A percentile compares a stretch with the other conserved stretches of the same genome.
Conservation (phyloP, 2,329 filamentous ascomycete species). For the Hypoxylon sp. region DNA sequence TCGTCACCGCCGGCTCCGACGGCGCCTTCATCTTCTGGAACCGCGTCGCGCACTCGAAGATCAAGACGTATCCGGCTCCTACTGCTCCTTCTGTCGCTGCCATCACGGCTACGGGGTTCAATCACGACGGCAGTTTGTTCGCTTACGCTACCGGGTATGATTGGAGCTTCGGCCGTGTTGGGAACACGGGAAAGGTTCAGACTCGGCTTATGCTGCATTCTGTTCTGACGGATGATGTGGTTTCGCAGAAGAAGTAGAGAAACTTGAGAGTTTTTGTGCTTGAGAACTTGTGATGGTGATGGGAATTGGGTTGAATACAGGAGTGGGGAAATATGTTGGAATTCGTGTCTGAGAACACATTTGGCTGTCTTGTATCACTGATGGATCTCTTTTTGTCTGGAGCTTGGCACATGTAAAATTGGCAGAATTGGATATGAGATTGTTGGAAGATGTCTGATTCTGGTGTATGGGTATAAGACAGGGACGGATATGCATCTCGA, state of each 20-base stretch:
- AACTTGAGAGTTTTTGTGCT: no score
- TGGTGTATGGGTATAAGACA: no score
- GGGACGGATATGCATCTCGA: no score
- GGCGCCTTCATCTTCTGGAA: constrained; percentile 63
- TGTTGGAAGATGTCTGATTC: no score
- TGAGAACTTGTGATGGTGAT: no score
- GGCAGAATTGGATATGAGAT: no score
- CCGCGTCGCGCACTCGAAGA: constrained; percentile 56
- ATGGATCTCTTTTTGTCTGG: constrained; percentile 33
- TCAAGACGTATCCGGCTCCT: constrained; percentile 63
- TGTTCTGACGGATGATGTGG: constrained; percentile 37
- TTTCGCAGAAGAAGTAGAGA: constrained; percentile 22
- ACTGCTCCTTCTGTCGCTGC: constrained; percentile 61
- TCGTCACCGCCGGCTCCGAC: constrained; percentile 49
- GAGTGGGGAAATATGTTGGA: not conserved
- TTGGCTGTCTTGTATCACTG: constrained; percentile 30
- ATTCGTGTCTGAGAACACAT: constrained; percentile 8
- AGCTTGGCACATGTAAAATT: constrained; percentile 29
- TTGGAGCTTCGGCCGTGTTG: constrained; percentile 71
- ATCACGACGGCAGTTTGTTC: constrained; percentile 64
- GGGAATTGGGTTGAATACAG: no score
- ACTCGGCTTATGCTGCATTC: constrained; percentile 44
- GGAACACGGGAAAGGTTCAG: constrained; percentile 38
- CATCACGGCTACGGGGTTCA: constrained; percentile 71
- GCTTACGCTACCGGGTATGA: constrained; percentile 74